Evolutionary conservation across 106 monocot genomes (phyloP).

Genomic region (Allium sativum): DNA sequence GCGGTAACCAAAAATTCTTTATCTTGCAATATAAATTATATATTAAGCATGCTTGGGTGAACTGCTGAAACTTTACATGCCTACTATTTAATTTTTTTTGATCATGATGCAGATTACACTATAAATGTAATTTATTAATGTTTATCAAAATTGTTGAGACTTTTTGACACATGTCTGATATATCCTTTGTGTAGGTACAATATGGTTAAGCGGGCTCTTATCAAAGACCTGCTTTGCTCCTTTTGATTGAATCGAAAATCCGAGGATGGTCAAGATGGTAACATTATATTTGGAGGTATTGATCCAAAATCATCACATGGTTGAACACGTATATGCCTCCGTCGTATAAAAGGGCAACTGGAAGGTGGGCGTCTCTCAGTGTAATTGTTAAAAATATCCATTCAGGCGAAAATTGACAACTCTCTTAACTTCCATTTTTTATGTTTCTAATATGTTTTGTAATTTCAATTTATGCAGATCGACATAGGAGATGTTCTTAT

Average conservation of each 20-base stretch:
- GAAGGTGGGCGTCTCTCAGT: conserved; percentile 43
- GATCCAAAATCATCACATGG: conserved; percentile 56
- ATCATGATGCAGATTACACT: background rate
- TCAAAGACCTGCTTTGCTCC: conserved; percentile 63
- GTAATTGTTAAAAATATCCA: too few relatives aligned
- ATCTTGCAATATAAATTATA: too few relatives aligned
- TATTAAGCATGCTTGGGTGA: too few relatives aligned
- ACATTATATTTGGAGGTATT: conserved; percentile 77
- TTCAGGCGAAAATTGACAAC: too few relatives aligned
- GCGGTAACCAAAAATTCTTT: too few relatives aligned
- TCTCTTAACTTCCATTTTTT: too few relatives aligned
- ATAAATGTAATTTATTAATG: background rate
- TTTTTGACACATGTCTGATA: too few relatives aligned
- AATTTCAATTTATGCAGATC: conserved; percentile 49
- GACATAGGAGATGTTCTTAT: conserved; percentile 52
- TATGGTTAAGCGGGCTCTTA: conserved; percentile 57
- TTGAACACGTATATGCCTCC: conserved; percentile 62
- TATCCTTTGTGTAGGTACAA: conserved; percentile 47
- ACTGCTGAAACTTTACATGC: too few relatives aligned
- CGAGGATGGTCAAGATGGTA: conserved; percentile 60
- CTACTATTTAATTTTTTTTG: too few relatives aligned
- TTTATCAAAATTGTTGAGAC: too few relatives aligned
- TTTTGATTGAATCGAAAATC: conserved; percentile 79
- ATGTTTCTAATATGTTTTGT: too few relatives aligned
- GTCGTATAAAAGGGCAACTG: conserved; percentile 74